Base-by-base conservation (phyloP, 352 stramenopile species). In the Blastocystis sp. region DNA sequence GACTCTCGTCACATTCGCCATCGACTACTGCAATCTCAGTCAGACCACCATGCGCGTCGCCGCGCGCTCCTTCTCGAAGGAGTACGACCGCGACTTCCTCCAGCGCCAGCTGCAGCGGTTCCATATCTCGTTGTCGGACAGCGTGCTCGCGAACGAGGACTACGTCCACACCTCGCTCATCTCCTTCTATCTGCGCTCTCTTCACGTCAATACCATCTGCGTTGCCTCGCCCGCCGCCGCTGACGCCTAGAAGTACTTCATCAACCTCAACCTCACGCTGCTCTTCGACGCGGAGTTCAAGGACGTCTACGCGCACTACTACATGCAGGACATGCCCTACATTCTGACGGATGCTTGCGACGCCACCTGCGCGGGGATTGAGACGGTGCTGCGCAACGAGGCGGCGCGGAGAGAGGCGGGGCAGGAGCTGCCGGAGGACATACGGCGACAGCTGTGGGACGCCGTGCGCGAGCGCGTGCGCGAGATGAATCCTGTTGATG, bases 261-360 rank as follows among this genome's bases (percentile, higher is more conserved):
- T 48, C 41, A 62, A 48, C 17, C 23, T 81, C 4, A 64, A 66
- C n/a, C 21, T 81, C 11, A 21, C 41, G 2, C 70, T 81, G 38
- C 48, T 81, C 2, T 81, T 81, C 38, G 70, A 81, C 28, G 21
- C 38, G 17, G 70, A 81, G 59, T 81, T 81, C 56, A 81, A 81
- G 38, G 56, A 81, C 14, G 9, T n/a, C 17, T 81, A 62, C 59
- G n/a, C n/a, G 4, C 34, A 38, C n/a, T 14, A 64, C 11, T 81
- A 81, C 53, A 23, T 81, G 19, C 7, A 38, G 11, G 70, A 81
- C 40, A 23, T 81, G 11, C 41, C 41, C 21, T 61, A 61, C 19
- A 1, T 79, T 17, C 38, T 79, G 14, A 38, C 34, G n/a, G 69
- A 79, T 21, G n/a, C 45, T 10, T 79, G 48, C 40, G 23, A 60